Base-by-base conservation (phyloP, 108 stramenopile species). In the Discostella stelligeroides region DNA sequence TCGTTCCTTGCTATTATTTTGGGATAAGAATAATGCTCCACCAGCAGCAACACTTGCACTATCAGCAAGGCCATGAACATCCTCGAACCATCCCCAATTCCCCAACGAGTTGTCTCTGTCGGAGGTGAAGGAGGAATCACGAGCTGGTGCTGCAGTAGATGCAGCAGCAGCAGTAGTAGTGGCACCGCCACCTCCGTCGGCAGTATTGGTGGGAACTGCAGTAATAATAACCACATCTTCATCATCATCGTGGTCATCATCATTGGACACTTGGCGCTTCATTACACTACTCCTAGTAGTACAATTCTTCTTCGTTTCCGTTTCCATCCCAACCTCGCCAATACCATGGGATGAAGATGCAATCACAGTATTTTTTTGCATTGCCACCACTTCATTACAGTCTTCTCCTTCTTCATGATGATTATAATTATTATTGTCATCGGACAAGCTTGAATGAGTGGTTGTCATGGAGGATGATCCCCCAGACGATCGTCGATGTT, bases 21-120 rank as follows among this genome's bases (percentile, higher is more conserved):
- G 15, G 21, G 49, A 8, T 27, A 8, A 10, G 21, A 23, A 53
- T 14, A 23, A n/a, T n/a, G n/a, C n/a, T n/a, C n/a, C n/a, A n/a
- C n/a, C n/a, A n/a, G 23, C 24, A 25, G 51, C 5, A 27, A 11
- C 37, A 38, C 37, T 23, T 7, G 2, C 6, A 34, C 30, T 60
- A 0, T 42, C 67, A 29, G 78, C 72, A 30, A 79, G 55, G 0
- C 59, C 76, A 48, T 88, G 90, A 4, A 89, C 83, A 62, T 93
- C 92, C 72, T 93, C 89, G 65, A 86, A 93, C 89, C 89, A 93
- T 20, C 92, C 89, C 88, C 89, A 90, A 53, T 90, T 23, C 2
- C 53, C 53, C 25, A 15, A 0, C 25, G 27, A 28, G 9, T 20
- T 27, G 24, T 29, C 53, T 1, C 24, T 7, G 25, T 25, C 24